Base-by-base conservation (phyloP, 192 early-diverging fungal species). In the Entomortierella chlamydospora region DNA sequence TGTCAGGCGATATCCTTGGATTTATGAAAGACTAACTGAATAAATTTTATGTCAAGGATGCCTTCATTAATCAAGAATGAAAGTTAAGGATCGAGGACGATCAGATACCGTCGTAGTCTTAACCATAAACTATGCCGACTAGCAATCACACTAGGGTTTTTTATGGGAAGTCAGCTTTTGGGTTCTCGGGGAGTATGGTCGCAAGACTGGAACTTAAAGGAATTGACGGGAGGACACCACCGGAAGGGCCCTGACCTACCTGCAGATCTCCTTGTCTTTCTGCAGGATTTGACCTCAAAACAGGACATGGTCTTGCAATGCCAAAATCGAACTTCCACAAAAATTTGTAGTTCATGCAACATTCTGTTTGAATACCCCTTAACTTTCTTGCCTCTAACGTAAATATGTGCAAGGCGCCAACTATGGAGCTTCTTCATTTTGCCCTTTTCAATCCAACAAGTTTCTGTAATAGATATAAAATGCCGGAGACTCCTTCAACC, bases 1-100 rank as follows among this genome's bases (percentile, higher is more conserved):
- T 86, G 88, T 88, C 87, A 90, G 91, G 89, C 92, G 90, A 92
- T 92, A 93, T 92, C 90, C 91, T 91, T 93, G 90, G 91, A 93
- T 92, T 90, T 88, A 86, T 84, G 76, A 86, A 89, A 92, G 91
- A 88, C 90, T 89, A 86, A 90, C 91, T 90, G 89, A 91, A 91
- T 86, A 86, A 86, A 88, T 88, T 91, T n/a, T n/a, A n/a, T 91
- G 83, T 81, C 88, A 87, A 91, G 90, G 81, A 89, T 88, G 88
- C 88, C 65, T 73, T 73, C 63, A 73, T 73, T 73, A 73, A 73
- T 91, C 82, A 89, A 88, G 87, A 89, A 90, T 86, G 84, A 91
- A 92, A 91, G 90, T 91, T 88, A 91, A 81, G 90, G 90, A 91
- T 91, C 88, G 78, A 91, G 91, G 88, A 88, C 85, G 89, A 91